Evolutionary conservation across 208 protist species (phyloP).

Genomic region (Leishmania turanica): DNA sequence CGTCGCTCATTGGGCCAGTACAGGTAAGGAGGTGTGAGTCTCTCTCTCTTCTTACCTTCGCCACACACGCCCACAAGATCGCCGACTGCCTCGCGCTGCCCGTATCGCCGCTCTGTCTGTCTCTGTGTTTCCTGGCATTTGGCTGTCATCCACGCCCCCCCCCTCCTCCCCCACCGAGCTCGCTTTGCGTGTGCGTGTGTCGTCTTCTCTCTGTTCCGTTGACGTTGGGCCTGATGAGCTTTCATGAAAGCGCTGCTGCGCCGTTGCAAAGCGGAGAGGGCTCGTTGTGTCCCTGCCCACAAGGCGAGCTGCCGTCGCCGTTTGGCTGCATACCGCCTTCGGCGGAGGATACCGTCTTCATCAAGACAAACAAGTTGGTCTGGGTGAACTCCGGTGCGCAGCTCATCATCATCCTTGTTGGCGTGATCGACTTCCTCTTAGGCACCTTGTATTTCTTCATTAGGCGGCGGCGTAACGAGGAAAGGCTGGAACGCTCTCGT

Average conservation of each 20-base stretch:
- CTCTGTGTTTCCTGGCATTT: background rate
- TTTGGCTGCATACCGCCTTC: slow-evolving; percentile 37
- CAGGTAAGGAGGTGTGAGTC: background rate
- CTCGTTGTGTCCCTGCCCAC: slow-evolving; percentile 10
- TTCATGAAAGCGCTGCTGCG: background rate
- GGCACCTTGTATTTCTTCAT: slow-evolving; percentile 37
- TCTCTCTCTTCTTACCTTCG: background rate
- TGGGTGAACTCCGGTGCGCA: slow-evolving; percentile 31
- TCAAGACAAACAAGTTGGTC: slow-evolving; percentile 34
- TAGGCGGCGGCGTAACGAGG: slow-evolving; percentile 27
- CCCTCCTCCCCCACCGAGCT: background rate
- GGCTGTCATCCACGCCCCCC: background rate
- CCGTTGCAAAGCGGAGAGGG: background rate
- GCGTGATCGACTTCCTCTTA: slow-evolving; percentile 32
- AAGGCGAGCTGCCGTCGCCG: slow-evolving; percentile 16
- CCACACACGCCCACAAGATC: background rate
- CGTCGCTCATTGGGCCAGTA: background rate
- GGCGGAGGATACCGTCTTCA: slow-evolving; percentile 29
- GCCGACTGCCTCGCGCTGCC: background rate
- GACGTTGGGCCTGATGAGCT: background rate
- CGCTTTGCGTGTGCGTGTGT: background rate
- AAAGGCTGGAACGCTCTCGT: slow-evolving; percentile 34
- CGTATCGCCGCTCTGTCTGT: background rate
- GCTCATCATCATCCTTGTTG: slow-evolving; percentile 37
- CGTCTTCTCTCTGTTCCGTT: background rate